phyloP scores from a whole-genome alignment of 805 yeast species.

The Candida sithepensis region DNA sequence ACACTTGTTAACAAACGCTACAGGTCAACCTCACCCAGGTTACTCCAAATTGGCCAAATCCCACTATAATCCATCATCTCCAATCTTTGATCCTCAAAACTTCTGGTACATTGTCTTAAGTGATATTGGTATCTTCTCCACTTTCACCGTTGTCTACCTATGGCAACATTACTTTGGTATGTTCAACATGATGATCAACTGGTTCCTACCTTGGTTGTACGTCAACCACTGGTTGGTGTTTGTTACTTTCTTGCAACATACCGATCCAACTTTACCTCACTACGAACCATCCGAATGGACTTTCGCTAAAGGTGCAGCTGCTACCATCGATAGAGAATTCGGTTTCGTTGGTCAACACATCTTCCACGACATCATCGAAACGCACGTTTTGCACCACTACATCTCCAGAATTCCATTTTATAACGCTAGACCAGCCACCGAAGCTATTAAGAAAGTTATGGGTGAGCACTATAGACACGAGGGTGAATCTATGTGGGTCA shows the following conservation, averaged over 20 bases:
- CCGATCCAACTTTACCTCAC: conserved; percentile 58
- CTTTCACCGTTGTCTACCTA: conserved; percentile 43
- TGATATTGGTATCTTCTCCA: conserved; percentile 50
- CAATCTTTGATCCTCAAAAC: conserved; percentile 50
- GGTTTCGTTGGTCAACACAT: conserved; percentile 56
- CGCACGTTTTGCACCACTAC: conserved; percentile 56
- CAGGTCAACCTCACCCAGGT: conserved; percentile 50
- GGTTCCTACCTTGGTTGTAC: conserved; percentile 57
- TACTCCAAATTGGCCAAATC: conserved; percentile 40
- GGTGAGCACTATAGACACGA: conserved; percentile 47
- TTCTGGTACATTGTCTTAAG: conserved; percentile 53
- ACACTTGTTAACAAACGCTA: conserved; percentile 49
- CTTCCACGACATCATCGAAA: conserved; percentile 57
- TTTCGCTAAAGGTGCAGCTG: conserved; percentile 65
- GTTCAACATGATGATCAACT: conserved; percentile 49
- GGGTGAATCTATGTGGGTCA: conserved; percentile 54
- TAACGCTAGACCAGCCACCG: conserved; percentile 50
- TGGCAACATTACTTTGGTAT: conserved; percentile 48
- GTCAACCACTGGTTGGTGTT: conserved; percentile 66
- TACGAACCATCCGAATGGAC: conserved; percentile 56
- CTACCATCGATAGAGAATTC: conserved; percentile 59
- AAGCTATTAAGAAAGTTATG: conserved; percentile 49
- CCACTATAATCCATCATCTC: conserved; percentile 54
- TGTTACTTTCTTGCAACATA: conserved; percentile 60
- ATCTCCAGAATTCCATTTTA: conserved; percentile 55